A percentile compares a stretch with the other conserved stretches of the same genome.
These are phyloP conservation scores for Sphagnum magellanicum DNA, from an alignment of 228 moss, liverwort and hornwort genomes.

Conservation along the genomic window DNA sequence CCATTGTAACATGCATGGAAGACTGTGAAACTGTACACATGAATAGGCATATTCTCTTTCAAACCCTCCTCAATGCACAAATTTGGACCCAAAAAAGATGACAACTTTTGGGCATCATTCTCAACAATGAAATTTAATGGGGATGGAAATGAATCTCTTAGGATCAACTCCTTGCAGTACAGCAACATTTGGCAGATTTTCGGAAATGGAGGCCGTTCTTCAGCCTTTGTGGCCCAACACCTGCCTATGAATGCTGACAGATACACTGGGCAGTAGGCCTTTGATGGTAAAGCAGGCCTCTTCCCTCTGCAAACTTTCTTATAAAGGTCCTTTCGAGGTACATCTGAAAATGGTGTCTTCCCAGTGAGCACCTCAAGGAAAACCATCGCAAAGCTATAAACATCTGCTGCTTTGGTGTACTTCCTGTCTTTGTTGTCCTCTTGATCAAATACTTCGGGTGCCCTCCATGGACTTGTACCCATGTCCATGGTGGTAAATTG, in stretches of 20 bases:
- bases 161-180: slow-evolving; percentile 33
- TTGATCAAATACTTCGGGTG: slow-evolving; percentile 23
- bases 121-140: slow-evolving; percentile 40
- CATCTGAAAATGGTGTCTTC: slow-evolving; percentile 22
- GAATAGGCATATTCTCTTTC: slow-evolving; percentile 27
- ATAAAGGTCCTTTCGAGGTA: slow-evolving; percentile 16
- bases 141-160: slow-evolving; percentile 40
- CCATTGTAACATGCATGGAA: slow-evolving; percentile 20
- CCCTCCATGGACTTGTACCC: slow-evolving; percentile 21
- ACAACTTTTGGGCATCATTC: slow-evolving; percentile 34
- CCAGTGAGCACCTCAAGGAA: slow-evolving; percentile 41
- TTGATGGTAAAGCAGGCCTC: slow-evolving; percentile 22
- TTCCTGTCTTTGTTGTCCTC: slow-evolving; percentile 10
- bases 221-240: slow-evolving; percentile 34
- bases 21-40: slow-evolving; percentile 26
- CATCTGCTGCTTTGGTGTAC: slow-evolving; percentile 37
- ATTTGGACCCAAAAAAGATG: slow-evolving; percentile 25
- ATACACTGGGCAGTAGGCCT: slow-evolving; percentile 19
- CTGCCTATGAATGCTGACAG: slow-evolving; percentile 24
- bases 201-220: slow-evolving; percentile 28
- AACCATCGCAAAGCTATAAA: slow-evolving; percentile 50
- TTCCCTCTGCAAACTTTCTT: slow-evolving; percentile 29
- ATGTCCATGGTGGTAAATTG: background rate
- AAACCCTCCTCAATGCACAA: slow-evolving; percentile 46
- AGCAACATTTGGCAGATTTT: slow-evolving; percentile 37